These are phyloP conservation scores for Aspergillus sp. DNA, from an alignment of 2,329 filamentous ascomycete species.

Conservation along the genomic window DNA sequence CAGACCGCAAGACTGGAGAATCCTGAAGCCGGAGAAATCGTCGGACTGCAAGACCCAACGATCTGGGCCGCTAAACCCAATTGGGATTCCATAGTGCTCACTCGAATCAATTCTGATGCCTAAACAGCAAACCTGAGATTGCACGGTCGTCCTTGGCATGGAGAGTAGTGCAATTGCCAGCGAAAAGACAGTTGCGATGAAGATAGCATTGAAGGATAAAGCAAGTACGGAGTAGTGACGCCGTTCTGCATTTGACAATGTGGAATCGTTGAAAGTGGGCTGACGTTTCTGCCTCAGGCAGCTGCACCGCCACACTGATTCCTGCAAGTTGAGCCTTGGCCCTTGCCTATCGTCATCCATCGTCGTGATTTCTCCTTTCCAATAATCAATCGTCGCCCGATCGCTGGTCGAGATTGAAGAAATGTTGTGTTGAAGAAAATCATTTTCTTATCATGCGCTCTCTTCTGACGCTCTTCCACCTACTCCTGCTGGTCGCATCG, in stretches of 20 bases:
- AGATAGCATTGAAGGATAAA: background rate
- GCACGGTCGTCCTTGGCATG: background rate
- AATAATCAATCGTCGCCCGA: background rate
- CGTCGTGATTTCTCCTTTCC: background rate
- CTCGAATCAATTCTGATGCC: background rate
- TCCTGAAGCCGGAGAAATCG: constrained; percentile 3
- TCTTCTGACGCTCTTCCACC: constrained; percentile 19
- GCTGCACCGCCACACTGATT: background rate
- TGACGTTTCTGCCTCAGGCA: constrained; percentile 12
- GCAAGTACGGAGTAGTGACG: background rate
- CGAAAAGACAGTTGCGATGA: background rate
- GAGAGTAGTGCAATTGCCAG: background rate
- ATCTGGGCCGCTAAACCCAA: constrained; percentile 12
- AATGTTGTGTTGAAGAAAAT: constrained; percentile 6
- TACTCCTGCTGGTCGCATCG: constrained; percentile 25
- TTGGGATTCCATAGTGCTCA: background rate
- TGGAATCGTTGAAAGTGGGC: background rate
- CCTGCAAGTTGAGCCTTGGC: background rate
- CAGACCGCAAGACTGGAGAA: constrained; percentile 13
- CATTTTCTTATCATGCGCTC: constrained; percentile 18
- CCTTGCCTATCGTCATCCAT: background rate
- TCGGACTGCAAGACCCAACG: background rate
- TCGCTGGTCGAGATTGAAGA: background rate
- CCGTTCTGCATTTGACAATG: background rate
- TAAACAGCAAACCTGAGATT: background rate